Conservation (phyloP, 345 rosid species). For the Physaria fendleri region DNA sequence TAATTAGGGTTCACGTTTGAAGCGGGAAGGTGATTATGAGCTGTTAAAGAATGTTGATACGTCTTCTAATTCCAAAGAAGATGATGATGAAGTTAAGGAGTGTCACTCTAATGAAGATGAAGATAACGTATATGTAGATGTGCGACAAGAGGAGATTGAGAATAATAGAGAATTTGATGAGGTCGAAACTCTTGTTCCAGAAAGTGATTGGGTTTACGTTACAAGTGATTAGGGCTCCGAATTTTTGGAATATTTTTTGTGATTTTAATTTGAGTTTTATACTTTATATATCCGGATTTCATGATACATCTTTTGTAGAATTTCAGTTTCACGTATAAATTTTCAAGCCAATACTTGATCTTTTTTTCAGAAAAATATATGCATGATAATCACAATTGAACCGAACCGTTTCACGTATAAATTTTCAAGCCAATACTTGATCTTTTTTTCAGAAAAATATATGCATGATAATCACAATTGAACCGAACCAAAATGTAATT, state of each 20-base stretch:
- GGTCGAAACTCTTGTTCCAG: not conserved
- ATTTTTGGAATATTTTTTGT: not conserved
- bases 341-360: no score
- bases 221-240: not conserved
- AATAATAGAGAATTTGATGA: not conserved
- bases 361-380: no score
- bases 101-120: not conserved
- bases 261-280: not conserved
- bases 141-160: not conserved
- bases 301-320: not conserved
- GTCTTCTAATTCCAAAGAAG: slow-evolving; percentile 15
- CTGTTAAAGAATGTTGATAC: not conserved
- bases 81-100: not conserved
- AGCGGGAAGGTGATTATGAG: not conserved
- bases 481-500: no score
- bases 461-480: no score
- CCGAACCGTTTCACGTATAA: no score
- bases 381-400: no score
- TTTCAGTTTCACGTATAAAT: no score
- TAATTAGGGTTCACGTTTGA: not conserved
- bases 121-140: slow-evolving; percentile 6
- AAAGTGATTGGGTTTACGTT: slow-evolving; percentile 22
- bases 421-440: no score
- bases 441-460: no score
- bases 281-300: not conserved